Evolutionary conservation across 129 eudicot genomes (phyloP), one percentile per base, ranked within the genome.

Genomic region (Artemisia tridentata): DNA sequence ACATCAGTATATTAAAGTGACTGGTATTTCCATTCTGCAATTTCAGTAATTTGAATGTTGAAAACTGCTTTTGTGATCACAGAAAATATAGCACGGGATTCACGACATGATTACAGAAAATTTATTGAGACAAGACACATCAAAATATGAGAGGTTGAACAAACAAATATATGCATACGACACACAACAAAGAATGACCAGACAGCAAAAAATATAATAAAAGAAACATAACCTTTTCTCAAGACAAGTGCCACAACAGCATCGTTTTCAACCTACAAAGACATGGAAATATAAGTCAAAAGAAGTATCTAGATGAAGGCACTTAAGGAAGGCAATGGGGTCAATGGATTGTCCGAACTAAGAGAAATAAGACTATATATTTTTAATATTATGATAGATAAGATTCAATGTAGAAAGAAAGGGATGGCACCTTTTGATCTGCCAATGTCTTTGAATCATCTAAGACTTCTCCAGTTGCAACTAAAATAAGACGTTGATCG

Each of bases 361-460:
- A 41, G 54, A 15, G 25, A 21, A 58, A 25, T 8, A 31, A 7
- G 8, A 6, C 34, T 17, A 50, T 17, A 34, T 58, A 58, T 57
- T 41, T 54, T 45, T 43, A 10, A 14, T 55, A 46, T 19, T 51
- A 67, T 16, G 67, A 46, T 60, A 31, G 1, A 41, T 59, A 66
- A 54, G 29, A 80, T 12, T 11, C 3, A n/a, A 71, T 15, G 5
- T 4, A 7, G 13, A 27, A 53, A 5, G 15, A 14, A 10, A 63
- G 20, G 71, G 49, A 7, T 16, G 8, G 31, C 15, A 95, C 99
- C 99, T 88, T 88, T 81, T 95, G 96, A 79, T 95, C 97, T 7
- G 97, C 99, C 76, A 90, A 75, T 12, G 99, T 86, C 79, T 88
- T 95, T 43, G 97, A 84, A 83, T 95, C 95, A 25, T 95, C 97